Percentiles rank a stretch among this genome's conserved stretches.
Conservation (phyloP, 2,329 filamentous ascomycete species). For the Arthrobotrys sinensis region DNA sequence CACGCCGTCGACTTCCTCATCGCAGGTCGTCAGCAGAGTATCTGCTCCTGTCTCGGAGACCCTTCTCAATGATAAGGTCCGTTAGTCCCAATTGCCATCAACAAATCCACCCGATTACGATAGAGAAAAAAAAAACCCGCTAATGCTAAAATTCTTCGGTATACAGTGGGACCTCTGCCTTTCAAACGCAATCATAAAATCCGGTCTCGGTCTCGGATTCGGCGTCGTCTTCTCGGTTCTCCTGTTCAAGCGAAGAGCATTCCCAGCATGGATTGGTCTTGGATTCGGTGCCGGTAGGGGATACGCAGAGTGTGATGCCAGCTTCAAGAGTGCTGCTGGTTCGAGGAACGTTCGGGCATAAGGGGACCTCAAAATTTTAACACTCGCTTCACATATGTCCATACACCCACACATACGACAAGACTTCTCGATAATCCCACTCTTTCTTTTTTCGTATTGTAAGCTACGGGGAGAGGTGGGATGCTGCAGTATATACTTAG, state of each 20-base stretch:
- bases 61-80: slow-evolving; percentile 98
- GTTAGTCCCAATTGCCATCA: slow-evolving; percentile 50
- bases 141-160: slow-evolving; percentile 41
- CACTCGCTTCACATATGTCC: background rate
- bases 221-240: slow-evolving; percentile 99
- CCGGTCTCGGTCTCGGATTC: slow-evolving; percentile 93
- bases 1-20: slow-evolving; percentile 70
- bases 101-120: slow-evolving; percentile 18
- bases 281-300: slow-evolving; percentile 96
- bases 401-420: background rate
- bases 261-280: slow-evolving; percentile 94
- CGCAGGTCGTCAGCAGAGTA: slow-evolving; percentile 78
- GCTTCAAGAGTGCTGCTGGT: slow-evolving; percentile 71
- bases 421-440: slow-evolving; percentile 14
- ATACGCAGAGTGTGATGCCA: slow-evolving; percentile 97
- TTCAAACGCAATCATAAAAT: slow-evolving; percentile 97
- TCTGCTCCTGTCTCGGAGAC: slow-evolving; percentile 93
- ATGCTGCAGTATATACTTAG: slow-evolving; percentile 30
- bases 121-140: background rate
- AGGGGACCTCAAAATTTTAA: background rate
- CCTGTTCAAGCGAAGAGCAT: slow-evolving; percentile 96
- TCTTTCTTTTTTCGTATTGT: slow-evolving; percentile 32
- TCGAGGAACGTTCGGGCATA: slow-evolving; percentile 49
- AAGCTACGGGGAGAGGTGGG: slow-evolving; percentile 2
- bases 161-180: slow-evolving; percentile 98